Evolutionary conservation across 2,329 filamentous ascomycete species (phyloP).

Genomic region (Sphaceloma murrayae): DNA sequence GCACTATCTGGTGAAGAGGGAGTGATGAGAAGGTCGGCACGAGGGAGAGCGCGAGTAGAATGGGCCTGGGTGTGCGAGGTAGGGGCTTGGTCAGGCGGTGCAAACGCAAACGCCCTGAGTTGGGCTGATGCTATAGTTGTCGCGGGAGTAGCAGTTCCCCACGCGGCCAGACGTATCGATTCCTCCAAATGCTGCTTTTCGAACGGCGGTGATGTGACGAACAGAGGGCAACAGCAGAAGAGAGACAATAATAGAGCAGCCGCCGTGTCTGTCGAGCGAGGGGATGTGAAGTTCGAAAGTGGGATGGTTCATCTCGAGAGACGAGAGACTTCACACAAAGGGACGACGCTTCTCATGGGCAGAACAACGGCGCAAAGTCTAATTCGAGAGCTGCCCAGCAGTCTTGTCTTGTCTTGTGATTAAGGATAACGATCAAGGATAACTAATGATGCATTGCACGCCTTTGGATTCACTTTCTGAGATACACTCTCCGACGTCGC

Average conservation of each 20-base stretch:
- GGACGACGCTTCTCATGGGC: slow-evolving; percentile 8
- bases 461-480: too few species aligned
- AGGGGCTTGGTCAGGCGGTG: slow-evolving; percentile 13
- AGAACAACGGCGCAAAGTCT: slow-evolving; percentile 7
- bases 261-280: not conserved
- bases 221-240: not conserved
- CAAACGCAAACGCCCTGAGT: not conserved
- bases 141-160: not conserved
- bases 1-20: not conserved
- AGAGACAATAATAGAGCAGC: not conserved
- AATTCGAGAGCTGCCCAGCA: not conserved
- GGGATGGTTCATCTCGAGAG: not conserved
- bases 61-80: not conserved
- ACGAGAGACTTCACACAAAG: too few species aligned
- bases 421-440: too few species aligned
- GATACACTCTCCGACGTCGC: not conserved
- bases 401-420: too few species aligned
- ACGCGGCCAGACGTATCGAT: too few species aligned
- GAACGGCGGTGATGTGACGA: too few species aligned
- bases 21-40: not conserved
- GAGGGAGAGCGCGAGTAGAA: slow-evolving; percentile 2
- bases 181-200: too few species aligned
- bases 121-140: slow-evolving; percentile 4
- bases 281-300: slow-evolving; percentile 3
- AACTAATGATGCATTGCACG: too few species aligned